Conservation (phyloP, 139 green algal species). For the Nannochloris sp. region DNA sequence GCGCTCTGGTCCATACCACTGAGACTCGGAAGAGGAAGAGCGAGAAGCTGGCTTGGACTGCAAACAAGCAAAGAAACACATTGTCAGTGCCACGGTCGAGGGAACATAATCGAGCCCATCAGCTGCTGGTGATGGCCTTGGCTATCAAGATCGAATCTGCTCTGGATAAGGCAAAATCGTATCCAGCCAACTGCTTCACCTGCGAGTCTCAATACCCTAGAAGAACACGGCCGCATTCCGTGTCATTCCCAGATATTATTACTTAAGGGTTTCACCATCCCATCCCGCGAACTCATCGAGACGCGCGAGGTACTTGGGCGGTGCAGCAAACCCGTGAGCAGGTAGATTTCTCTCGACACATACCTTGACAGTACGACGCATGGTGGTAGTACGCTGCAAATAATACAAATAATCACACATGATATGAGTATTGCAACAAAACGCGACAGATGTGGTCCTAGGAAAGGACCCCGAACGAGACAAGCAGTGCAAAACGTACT, state of each 20-base stretch:
- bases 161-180: background rate
- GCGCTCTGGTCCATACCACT: slow-evolving; percentile 70
- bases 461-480: background rate
- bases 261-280: too few species aligned
- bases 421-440: background rate
- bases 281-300: too few species aligned
- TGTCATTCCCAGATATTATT: too few species aligned
- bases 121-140: background rate
- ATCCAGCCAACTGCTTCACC: background rate
- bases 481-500: background rate
- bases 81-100: background rate
- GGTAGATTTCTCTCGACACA: background rate
- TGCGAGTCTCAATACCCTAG: background rate
- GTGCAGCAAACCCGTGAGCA: background rate
- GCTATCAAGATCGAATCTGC: background rate
- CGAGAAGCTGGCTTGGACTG: slow-evolving; percentile 21
- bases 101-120: background rate
- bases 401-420: background rate
- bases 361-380: slow-evolving; percentile 34
- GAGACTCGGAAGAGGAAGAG: slow-evolving; percentile 11
- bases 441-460: background rate
- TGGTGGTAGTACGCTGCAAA: slow-evolving; percentile 27
- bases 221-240: too few species aligned
- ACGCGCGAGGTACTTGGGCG: background rate
- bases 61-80: background rate